Percentiles rank a stretch among this genome's conserved stretches.
phyloP scores from a whole-genome alignment of 1,284 basidiomycete species.

The Ganoderma meredithae region DNA sequence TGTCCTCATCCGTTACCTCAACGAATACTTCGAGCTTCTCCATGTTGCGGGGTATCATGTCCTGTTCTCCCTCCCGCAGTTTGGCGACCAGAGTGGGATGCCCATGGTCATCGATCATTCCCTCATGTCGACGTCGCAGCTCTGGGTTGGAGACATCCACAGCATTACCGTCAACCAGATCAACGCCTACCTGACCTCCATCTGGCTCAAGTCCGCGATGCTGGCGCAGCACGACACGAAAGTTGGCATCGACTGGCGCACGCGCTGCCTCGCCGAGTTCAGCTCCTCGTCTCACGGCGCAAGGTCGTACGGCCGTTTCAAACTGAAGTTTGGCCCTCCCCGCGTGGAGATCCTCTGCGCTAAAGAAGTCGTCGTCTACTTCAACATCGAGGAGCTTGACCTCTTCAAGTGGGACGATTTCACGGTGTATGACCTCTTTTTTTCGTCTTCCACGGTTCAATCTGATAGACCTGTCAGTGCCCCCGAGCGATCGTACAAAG shows the following conservation, averaged over 20 bases:
- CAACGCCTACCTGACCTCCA: slow-evolving; percentile 41
- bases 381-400: slow-evolving; percentile 39
- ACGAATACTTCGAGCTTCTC: slow-evolving; percentile 37
- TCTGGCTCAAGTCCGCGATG: slow-evolving; percentile 44
- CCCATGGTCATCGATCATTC: slow-evolving; percentile 39
- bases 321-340: slow-evolving; percentile 40
- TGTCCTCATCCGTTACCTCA: slow-evolving; percentile 31
- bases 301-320: slow-evolving; percentile 34
- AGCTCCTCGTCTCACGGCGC: slow-evolving; percentile 23
- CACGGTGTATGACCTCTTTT: slow-evolving; percentile 29
- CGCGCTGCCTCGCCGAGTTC: slow-evolving; percentile 40
- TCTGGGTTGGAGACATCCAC: slow-evolving; percentile 27
- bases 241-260: slow-evolving; percentile 24
- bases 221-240: slow-evolving; percentile 28
- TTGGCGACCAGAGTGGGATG: slow-evolving; percentile 34
- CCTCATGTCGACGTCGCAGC: slow-evolving; percentile 20
- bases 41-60: slow-evolving; percentile 40
- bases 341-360: slow-evolving; percentile 41
- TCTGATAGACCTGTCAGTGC: background rate
- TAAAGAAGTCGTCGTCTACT: slow-evolving; percentile 43
- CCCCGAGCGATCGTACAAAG: slow-evolving; percentile 20
- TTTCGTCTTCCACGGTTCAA: slow-evolving; percentile 19
- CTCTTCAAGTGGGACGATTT: slow-evolving; percentile 39
- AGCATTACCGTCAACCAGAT: slow-evolving; percentile 41
- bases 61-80: slow-evolving; percentile 43